A percentile compares a stretch with the other conserved stretches of the same genome.
These are phyloP conservation scores for Coemansia sp. DNA, from an alignment of 192 early-diverging fungal genomes.

Conservation along the genomic window DNA sequence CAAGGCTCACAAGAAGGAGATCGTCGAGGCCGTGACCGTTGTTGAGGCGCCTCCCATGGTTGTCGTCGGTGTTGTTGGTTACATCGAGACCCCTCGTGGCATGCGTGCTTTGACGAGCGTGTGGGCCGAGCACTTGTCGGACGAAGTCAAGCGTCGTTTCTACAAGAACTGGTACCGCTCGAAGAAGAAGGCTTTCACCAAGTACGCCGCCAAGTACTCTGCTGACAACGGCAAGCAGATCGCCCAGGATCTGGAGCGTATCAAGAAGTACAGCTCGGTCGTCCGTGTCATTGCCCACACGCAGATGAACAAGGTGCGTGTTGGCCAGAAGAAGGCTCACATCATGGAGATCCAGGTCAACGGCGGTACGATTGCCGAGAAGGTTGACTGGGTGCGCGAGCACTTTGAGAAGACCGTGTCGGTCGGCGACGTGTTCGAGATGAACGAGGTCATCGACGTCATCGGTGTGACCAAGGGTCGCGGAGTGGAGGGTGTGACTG, in stretches of 20 bases:
- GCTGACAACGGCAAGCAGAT: conserved; percentile 82
- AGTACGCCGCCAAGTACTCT: conserved; percentile 97
- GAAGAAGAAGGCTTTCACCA: conserved; percentile 99
- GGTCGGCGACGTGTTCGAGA: conserved; percentile 89
- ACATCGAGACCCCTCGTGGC: conserved; percentile 98
- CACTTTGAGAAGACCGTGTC: conserved; percentile 98
- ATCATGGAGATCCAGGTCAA: conserved; percentile 99
- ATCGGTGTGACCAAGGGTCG: conserved; percentile 99
- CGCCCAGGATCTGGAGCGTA: conserved; percentile 90
- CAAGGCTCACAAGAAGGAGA: conserved; percentile 99
- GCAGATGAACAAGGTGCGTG: conserved; percentile 90
- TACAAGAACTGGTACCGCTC: conserved; percentile 99
- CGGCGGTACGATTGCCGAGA: conserved; percentile 92
- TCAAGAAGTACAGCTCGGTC: conserved; percentile 99
- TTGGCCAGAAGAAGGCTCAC: conserved; percentile 99
- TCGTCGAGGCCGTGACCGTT: conserved; percentile 98
- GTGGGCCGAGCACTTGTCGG: conserved; percentile 98
- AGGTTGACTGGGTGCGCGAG: conserved; percentile 96
- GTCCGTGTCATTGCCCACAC: conserved; percentile 98
- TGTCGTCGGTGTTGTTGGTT: conserved; percentile 98
- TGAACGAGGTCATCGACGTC: conserved; percentile 98
- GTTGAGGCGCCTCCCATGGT: conserved; percentile 98
- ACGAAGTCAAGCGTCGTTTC: conserved; percentile 98
- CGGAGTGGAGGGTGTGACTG: conserved; percentile 98
- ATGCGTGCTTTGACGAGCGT: conserved; percentile 98